phyloP scores from a whole-genome alignment of 768 basidiomycete genomes.

The Russula lepida region DNA sequence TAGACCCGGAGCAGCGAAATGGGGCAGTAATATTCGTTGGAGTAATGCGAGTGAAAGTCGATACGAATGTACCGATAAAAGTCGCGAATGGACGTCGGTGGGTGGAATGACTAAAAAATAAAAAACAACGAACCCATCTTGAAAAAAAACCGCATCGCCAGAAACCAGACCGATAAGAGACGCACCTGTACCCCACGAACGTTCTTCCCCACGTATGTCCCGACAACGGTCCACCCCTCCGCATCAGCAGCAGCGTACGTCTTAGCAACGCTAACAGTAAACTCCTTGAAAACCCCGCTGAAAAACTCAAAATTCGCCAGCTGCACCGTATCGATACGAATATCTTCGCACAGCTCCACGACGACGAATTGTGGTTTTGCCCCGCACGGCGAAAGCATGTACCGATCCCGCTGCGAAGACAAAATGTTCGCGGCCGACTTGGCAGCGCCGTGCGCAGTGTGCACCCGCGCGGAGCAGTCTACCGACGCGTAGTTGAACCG shows the following conservation, averaged over 20 bases:
- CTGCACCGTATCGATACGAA: conserved; percentile 92
- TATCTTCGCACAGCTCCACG: conserved; percentile 96
- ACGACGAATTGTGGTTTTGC: conserved; percentile 68
- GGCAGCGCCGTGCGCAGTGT: conserved; percentile 69
- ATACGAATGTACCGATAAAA: conserved; percentile 94
- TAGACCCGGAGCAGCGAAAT: conserved; percentile 88
- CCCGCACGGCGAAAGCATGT: conserved; percentile 93
- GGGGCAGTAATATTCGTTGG: conserved; percentile 94
- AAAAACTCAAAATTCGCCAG: conserved; percentile 98
- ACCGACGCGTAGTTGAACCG: conserved; percentile 90
- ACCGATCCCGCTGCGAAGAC: conserved; percentile 82
- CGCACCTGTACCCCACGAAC: conserved; percentile 83
- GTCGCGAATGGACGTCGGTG: conserved; percentile 58
- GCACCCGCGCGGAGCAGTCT: conserved; percentile 92
- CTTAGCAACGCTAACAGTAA: conserved; percentile 67
- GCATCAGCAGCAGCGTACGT: conserved; percentile 32
- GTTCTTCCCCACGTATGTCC: conserved; percentile 84
- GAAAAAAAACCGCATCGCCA: too few species aligned
- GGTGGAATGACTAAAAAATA: conserved; percentile 58
- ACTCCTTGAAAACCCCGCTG: conserved; percentile 90
- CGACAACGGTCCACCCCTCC: conserved; percentile 50
- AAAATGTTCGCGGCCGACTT: conserved; percentile 81
- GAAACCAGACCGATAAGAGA: not conserved
- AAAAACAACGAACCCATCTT: not conserved
- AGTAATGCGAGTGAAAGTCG: conserved; percentile 90